These are phyloP conservation scores for Paecilomyces sp. DNA, from an alignment of 2,329 filamentous ascomycete species.

Conservation along the genomic window DNA sequence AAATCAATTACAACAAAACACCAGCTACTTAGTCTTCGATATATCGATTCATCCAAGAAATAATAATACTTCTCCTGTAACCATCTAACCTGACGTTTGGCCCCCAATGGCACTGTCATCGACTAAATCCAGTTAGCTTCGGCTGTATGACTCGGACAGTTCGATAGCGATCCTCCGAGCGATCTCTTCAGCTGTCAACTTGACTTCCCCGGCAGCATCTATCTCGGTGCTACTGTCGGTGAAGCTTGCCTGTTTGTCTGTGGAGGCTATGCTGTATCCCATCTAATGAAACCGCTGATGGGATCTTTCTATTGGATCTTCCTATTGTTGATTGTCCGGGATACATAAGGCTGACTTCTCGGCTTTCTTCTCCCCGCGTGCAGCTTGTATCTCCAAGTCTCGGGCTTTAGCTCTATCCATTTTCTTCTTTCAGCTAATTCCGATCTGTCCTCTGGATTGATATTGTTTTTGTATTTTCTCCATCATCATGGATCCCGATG, in stretches of 20 bases:
- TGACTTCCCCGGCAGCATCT: neutral
- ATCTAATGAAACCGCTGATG: neutral
- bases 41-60: neutral
- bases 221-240: neutral
- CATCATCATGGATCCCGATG: constrained; percentile 14
- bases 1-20: too few species aligned
- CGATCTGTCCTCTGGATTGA: neutral
- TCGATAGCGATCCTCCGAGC: neutral
- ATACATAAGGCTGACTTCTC: neutral
- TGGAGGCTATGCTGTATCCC: neutral
- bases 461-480: neutral
- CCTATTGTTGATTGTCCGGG: neutral
- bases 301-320: neutral
- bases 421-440: neutral
- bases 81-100: neutral
- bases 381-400: neutral
- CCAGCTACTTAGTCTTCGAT: neutral
- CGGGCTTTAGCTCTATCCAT: neutral
- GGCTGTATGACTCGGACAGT: neutral
- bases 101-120: neutral
- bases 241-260: neutral
- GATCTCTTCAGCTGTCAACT: neutral
- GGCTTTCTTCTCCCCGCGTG: neutral
- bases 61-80: neutral
- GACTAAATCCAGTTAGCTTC: neutral